Conservation (phyloP, 768 basidiomycete species). For the Tricholoma furcatifolium region DNA sequence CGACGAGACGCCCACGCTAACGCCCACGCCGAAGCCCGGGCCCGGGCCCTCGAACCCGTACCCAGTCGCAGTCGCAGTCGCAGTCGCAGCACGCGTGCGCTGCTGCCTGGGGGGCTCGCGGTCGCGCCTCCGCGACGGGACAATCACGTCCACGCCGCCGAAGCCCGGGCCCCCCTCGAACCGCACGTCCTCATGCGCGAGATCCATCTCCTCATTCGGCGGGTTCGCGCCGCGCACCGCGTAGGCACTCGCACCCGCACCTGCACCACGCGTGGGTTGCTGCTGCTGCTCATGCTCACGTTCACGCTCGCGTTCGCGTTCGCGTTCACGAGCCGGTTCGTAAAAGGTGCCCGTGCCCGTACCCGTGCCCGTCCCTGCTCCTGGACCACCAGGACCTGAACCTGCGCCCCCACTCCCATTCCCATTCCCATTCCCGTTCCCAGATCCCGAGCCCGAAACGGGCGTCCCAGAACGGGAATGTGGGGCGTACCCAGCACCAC, state of each 20-base stretch:
- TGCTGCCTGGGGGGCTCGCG: too few relatives aligned
- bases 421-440: conserved; percentile 25
- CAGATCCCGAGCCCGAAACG: conserved; percentile 52
- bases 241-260: conserved; percentile 38
- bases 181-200: conserved; percentile 54
- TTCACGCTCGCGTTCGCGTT: conserved; percentile 8
- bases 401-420: not conserved
- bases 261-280: not conserved
- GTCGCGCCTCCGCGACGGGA: conserved; percentile 49
- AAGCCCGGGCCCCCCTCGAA: conserved; percentile 23
- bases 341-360: conserved; percentile 54
- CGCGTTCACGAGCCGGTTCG: conserved; percentile 35
- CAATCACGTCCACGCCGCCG: too few relatives aligned
- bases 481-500: conserved; percentile 29
- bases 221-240: conserved; percentile 51
- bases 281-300: conserved; percentile 37
- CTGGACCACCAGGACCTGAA: too few relatives aligned
- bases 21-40: too few relatives aligned
- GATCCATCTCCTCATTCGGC: conserved; percentile 48
- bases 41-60: conserved; percentile 19
- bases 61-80: too few relatives aligned
- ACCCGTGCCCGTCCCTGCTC: conserved; percentile 21
- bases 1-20: too few relatives aligned
- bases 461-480: conserved; percentile 59
- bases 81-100: too few relatives aligned